A percentile compares a stretch with the other conserved stretches of the same genome.
Conservation (phyloP, 78 protist species). For the Emiliania huxleyi region DNA sequence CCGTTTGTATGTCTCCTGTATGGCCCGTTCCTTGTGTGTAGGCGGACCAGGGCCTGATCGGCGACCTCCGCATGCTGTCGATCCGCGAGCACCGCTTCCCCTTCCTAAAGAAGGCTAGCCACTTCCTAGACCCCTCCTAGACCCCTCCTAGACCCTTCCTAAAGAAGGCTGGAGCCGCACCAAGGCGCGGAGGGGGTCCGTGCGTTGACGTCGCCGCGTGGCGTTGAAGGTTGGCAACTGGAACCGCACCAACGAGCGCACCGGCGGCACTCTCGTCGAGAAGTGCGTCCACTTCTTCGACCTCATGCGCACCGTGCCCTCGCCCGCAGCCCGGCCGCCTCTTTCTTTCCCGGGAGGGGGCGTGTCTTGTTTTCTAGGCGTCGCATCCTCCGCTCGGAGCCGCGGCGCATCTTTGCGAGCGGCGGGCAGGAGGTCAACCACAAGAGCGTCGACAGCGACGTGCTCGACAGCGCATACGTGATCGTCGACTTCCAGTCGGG, state of each 20-base stretch:
- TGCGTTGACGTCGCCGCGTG: no score
- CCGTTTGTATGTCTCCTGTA: no score
- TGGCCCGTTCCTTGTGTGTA: no score
- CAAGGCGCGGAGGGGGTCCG: not conserved
- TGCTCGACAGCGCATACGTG: constrained; percentile 24
- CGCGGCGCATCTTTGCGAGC: not conserved
- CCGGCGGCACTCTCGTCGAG: constrained; percentile 45
- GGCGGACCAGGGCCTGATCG: not conserved
- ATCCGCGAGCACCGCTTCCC: constrained; percentile 38
- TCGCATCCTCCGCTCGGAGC: not conserved
- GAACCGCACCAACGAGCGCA: constrained; percentile 6
- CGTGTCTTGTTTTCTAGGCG: no score
- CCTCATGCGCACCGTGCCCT: no score
- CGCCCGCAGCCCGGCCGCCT: no score
- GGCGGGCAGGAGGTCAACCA: constrained; percentile 18
- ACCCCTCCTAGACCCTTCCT: no score
- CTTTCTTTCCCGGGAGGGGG: no score
- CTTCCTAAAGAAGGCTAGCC: not conserved
- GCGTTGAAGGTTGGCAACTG: constrained; percentile 11
- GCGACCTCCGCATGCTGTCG: not conserved
- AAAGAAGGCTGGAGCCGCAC: not conserved
- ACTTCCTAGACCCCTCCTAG: no score
- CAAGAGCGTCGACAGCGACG: not conserved
- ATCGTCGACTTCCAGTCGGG: constrained; percentile 17
- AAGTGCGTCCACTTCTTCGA: constrained; percentile 40